Evolutionary conservation across 139 green algal genomes (phyloP), one percentile per base, ranked within the genome.

Genomic region (Micromonas pusilla): DNA sequence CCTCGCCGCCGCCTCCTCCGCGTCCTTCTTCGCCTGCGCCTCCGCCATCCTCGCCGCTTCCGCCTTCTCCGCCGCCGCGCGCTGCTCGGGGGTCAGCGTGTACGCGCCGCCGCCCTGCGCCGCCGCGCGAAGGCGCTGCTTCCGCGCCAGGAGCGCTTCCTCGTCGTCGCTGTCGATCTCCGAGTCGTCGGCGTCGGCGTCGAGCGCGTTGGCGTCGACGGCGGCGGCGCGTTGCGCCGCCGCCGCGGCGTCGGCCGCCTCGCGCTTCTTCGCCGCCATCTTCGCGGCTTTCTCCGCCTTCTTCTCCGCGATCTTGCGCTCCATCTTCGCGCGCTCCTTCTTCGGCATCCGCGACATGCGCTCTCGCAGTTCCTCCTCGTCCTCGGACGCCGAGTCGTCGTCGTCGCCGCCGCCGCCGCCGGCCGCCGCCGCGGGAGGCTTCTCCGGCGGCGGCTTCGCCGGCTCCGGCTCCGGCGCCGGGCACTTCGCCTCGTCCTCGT

Each of bases 101-200:
- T 75, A 75, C 36, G 53, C 23, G 6, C 52, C 52, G 3, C 37
- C 38, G 1, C 28, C 28, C 5, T 9, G 21, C 21, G 20, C 21
- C 30, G 60, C 62, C 23, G 23, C 30, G 28, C 20, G 20, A 21
- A 62, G 31, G 26, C 30, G n/a, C 4, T 75, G 26, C 25, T 62
- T 60, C 0, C 68, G 68, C 31, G 68, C 68, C 20, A 75, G 38
- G 23, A 75, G 9, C 0, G 68, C 68, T 1, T 53, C 23, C 38
- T 75, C 68, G 37, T 75, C 68, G 37, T 75, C 68, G 36, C 37
- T 63, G 37, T 75, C 68, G 37, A 75, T 75, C 20, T 60, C 37
- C 6, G 21, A 33, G 20, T 75, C 68, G 33, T 28, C 37, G 53
- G 52, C 68, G 37, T 63, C 66, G 36, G n/a, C 67, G 36, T 75